Evolutionary conservation across 495 filamentous ascomycete genomes (phyloP), one percentile per base, ranked within the genome.

Genomic region (Lophium mytilinum): DNA sequence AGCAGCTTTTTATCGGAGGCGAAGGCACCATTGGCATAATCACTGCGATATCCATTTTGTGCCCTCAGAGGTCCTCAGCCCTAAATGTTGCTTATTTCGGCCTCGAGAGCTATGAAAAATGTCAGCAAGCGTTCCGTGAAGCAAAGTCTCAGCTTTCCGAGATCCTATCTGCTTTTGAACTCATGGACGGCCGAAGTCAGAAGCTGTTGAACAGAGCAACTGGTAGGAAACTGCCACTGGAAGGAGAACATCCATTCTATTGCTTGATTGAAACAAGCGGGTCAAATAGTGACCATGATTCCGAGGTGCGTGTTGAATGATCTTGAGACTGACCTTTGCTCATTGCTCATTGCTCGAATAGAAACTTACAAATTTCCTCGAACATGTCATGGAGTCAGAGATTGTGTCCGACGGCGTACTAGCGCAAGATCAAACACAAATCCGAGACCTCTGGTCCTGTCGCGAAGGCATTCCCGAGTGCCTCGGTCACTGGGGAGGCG

Each of bases 21-120:
- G 93, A 98, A 69, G 93, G 93, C 18, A 97, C 93, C 8, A 85
- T 98, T 57, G 93, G 93, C 46, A 85, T 97, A 64, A 86, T 98
- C 60, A 98, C 93, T 17, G 89, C 80, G 17, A 79, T 96, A 24
- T 91, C 90, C 0, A 87, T 98, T 52, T 75, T 90, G 36, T 96
- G 91, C 67, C 91, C 94, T 0, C 89, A 89, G 60, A 84, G 89
- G 18, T 69, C 64, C 8, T 19, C 47, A 15, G 64, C 66, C 4
- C 35, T 67, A 17, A 69, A 69, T 49, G 66, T 69, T 2, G 64
- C 64, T 5, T 66, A 66, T 51, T 69, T 69, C 36, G 66, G 61
- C 15, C 45, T 69, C 10, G 66, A 66, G 39, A 68, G 66, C 55
- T 98, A 85, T 67, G 93, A 95, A 36, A 81, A 94, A 64, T 88